Base-by-base conservation (phyloP, 164 flowering plant genomes). In the Stephania yunnanensis region DNA sequence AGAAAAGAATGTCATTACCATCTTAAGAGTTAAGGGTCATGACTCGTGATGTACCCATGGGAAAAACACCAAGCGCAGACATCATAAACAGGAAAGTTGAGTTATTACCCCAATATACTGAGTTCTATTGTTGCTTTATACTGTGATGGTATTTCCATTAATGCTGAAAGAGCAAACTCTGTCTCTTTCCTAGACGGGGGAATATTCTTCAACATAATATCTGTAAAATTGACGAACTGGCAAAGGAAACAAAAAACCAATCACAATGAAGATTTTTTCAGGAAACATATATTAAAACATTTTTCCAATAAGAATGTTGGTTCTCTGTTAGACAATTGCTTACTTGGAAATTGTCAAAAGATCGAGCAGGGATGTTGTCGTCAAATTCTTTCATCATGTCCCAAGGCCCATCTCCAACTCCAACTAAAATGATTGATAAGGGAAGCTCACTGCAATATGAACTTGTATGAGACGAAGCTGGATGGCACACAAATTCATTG, bases 401-500 rank as follows among this genome's bases (percentile, higher is more conserved):
- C 97, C 95, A 92, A 12, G 97, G 97, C 64, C 97, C 97, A 87
- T 92, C 97, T 75, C 97, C 97, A 76, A 94, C 98, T 71, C 98
- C 98, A 70, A 94, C 98, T 30, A 94, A 79, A 52, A 94, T 77
- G 72, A 94, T 92, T 10, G 98, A 92, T 82, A 94, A 69, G 4
- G 98, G 95, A 69, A 86, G 86, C 73, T 89, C 84, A 77, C 97
- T 92, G 89, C 74, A 82, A 78, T 67, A 25, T 25, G 25, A 25
- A 67, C 69, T 58, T 50, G 55, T 15, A 46, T 46, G 68, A 50
- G 46, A 72, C n/a, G 44, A 75, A 45, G 71, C 4, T 46, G 53
- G 20, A 17, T 42, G 25, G 22, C 2, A 63, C 64, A 50, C 22
- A 72, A 73, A 61, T 42, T 71, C 19, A 69, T 53, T 7, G 46